Evolutionary conservation across 2,329 filamentous ascomycete genomes (phyloP), one percentile per base, ranked within the genome.

Genomic region (Ophiocordyceps camponoti-saundersi): DNA sequence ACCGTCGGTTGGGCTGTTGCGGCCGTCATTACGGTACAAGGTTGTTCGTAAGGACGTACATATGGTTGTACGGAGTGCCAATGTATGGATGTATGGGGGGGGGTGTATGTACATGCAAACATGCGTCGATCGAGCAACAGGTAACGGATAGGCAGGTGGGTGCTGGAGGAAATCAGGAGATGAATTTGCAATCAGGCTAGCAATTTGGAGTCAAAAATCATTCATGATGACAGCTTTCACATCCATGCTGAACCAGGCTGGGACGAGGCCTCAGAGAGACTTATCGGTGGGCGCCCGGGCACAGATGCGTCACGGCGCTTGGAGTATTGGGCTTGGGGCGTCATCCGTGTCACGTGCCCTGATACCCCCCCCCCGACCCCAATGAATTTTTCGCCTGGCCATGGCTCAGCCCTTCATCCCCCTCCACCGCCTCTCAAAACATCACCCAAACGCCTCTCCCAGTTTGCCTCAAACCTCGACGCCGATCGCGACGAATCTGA

Each of bases 371-470:
- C 44, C 51, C 52, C 48, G 54, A 53, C 51, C 52, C 48, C 55
- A 53, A 58, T 64, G 64, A 67, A 64, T 62, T 68, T 67, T 68
- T 66, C 62, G 60, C 62, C 61, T 57, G 58, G 59, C 54, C 58
- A 53, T 60, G 60, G 59, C 65, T 62, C 63, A 10, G 7, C 36
- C 36, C 36, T n/a, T 62, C 63, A 10, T 18, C 36, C 36, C 36
- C 36, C 36, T 62, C 63, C 62, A 64, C 65, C 61, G 59, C 61
- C 59, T 60, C 48, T 62, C 61, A 65, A 64, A 66, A 66, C 61
- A 64, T 57, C 57, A 39, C 16, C 36, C n/a, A 16, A n/a, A n/a
- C 36, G 16, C 36, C 4, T 8, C 16, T 39, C 3, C 36, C 10
- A n/a, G 4, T n/a, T 18, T n/a, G 16, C n/a, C 8, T 18, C 36